phyloP scores from a whole-genome alignment of 257 asterid genomes.

The Solanum lignicaule region DNA sequence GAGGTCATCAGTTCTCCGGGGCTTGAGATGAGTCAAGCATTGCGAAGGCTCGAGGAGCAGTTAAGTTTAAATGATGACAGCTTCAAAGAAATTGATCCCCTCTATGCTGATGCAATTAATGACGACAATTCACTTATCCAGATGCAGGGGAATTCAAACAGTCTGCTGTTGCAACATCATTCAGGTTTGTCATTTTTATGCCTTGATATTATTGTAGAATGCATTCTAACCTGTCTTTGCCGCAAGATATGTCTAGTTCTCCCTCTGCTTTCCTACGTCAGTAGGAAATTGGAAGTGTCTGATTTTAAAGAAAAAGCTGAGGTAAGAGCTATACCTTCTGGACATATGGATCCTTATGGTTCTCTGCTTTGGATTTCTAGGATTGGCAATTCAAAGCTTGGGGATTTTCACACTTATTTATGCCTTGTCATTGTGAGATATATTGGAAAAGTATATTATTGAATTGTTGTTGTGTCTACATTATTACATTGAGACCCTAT shows the following conservation, averaged over 20 bases:
- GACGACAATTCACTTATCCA: constrained; percentile 30
- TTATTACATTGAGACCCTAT: no score
- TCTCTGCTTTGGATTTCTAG: background rate
- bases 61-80: constrained; percentile 69
- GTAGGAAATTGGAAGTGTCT: background rate
- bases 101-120: constrained; percentile 20
- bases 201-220: background rate
- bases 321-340: background rate
- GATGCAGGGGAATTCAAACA: constrained; percentile 20
- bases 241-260: background rate
- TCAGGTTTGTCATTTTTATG: constrained; percentile 19
- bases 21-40: constrained; percentile 43
- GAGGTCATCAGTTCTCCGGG: constrained; percentile 40
- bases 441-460: no score
- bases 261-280: background rate
- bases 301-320: background rate
- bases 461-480: no score
- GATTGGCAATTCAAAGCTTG: background rate
- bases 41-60: constrained; percentile 60
- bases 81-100: constrained; percentile 14
- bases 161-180: constrained; percentile 23
- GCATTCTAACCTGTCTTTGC: background rate
- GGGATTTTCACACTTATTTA: background rate
- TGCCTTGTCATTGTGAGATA: background rate
- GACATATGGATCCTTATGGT: background rate